Conservation (phyloP, 2,329 filamentous ascomycete species). For the Xylaria sp. region DNA sequence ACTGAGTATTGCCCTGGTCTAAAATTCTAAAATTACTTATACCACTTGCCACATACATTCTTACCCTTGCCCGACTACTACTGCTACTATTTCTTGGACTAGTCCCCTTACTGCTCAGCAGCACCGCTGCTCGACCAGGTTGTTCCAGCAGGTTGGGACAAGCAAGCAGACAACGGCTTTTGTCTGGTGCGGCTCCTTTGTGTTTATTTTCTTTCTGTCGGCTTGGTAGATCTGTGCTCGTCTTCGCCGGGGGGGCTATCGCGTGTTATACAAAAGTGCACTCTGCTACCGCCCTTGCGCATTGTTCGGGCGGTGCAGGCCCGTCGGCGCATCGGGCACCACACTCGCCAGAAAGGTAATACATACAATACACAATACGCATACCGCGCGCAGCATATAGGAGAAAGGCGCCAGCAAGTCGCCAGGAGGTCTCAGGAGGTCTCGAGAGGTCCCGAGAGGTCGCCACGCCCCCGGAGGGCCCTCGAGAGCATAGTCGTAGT, state of each 20-base stretch:
- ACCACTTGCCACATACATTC: conserved; percentile 14
- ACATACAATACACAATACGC: neutral
- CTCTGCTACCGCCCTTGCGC: conserved; percentile 11
- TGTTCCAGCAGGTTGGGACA: conserved; percentile 13
- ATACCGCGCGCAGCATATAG: conserved; percentile 11
- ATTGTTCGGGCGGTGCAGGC: conserved; percentile 30
- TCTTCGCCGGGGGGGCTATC: conserved; percentile 12
- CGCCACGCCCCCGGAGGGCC: conserved; percentile 10
- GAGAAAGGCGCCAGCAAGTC: conserved; percentile 6
- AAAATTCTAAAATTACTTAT: conserved; percentile 10
- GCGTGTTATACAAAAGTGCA: conserved; percentile 14
- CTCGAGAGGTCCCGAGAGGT: conserved; percentile 22
- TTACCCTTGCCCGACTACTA: conserved; percentile 1
- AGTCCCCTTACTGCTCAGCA: conserved; percentile 10
- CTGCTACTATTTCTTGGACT: conserved; percentile 17
- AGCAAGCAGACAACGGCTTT: conserved; percentile 9
- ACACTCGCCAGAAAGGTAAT: conserved; percentile 14
- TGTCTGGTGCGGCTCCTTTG: conserved; percentile 16
- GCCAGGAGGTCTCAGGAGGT: too few relatives aligned
- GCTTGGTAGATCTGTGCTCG: conserved; percentile 20
- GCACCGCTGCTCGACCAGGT: neutral
- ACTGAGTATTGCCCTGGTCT: conserved; percentile 19
- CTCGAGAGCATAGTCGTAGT: conserved; percentile 33
- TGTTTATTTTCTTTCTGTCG: conserved; percentile 12
- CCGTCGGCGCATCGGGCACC: conserved; percentile 29